Percentiles rank a stretch among this genome's conserved stretches.
Conservation (phyloP, 2,329 filamentous ascomycete genomes). For the Epichloe bromicola region DNA sequence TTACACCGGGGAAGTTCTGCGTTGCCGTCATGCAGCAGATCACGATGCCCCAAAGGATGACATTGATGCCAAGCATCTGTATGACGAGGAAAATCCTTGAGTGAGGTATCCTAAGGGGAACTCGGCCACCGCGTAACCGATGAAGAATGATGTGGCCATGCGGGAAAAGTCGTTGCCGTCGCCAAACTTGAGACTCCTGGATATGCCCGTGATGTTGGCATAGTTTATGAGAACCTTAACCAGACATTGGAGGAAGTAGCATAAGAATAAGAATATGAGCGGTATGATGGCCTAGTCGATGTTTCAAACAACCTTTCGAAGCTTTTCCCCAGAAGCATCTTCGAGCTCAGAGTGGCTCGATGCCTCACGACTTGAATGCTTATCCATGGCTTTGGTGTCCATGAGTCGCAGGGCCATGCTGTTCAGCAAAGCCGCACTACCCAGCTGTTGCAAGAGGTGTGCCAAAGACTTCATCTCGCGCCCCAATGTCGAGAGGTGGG, state of each 20-base stretch:
- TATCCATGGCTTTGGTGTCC: not conserved
- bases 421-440: not conserved
- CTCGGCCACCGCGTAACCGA: conserved; percentile 17
- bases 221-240: conserved; percentile 18
- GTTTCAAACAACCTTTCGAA: conserved; percentile 11
- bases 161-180: conserved; percentile 19
- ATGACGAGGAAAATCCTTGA: conserved; percentile 20
- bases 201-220: conserved; percentile 18
- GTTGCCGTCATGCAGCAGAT: conserved; percentile 31
- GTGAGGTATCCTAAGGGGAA: conserved; percentile 18
- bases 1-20: conserved; percentile 26
- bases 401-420: not conserved
- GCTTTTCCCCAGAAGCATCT: not conserved
- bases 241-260: conserved; percentile 16
- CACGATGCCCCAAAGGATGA: conserved; percentile 22
- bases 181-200: conserved; percentile 15
- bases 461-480: too few species aligned
- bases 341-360: not conserved
- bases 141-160: conserved; percentile 19
- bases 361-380: not conserved
- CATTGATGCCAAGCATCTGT: conserved; percentile 21
- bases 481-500: too few species aligned
- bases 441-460: not conserved
- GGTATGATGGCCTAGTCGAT: conserved; percentile 15
- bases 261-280: conserved; percentile 15